Percentiles rank a stretch among this genome's conserved stretches.
phyloP scores from a whole-genome alignment of 2,329 filamentous ascomycete species.

The Thielaviopsis ethacetica region DNA sequence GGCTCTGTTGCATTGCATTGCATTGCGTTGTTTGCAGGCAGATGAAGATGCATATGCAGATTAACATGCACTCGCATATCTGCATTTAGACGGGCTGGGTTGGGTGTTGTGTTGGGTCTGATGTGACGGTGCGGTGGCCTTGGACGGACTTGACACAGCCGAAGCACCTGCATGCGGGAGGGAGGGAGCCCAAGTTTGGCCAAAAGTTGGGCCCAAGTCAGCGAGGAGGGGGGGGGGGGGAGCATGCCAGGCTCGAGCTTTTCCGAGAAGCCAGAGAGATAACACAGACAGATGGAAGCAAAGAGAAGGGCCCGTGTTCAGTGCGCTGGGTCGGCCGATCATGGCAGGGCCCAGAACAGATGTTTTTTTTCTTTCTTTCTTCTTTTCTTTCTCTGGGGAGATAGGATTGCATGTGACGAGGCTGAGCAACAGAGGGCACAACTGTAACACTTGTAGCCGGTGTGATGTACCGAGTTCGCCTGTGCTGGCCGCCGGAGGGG shows the following conservation, averaged over 20 bases:
- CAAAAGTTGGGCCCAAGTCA: background rate
- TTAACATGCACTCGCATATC: background rate
- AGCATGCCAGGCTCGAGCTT: background rate
- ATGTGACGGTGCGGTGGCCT: background rate
- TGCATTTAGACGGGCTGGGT: background rate
- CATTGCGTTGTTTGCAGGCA: background rate
- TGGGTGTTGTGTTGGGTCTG: too few species aligned
- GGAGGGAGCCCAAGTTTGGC: background rate
- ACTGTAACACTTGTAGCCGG: background rate
- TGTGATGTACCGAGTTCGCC: background rate
- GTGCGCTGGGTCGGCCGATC: background rate
- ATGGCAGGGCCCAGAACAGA: background rate
- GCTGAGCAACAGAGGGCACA: background rate
- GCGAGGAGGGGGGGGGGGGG: too few species aligned
- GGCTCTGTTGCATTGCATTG: too few species aligned
- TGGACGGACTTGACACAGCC: background rate
- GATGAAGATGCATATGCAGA: background rate
- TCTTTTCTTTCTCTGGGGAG: too few species aligned
- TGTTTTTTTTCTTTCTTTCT: too few species aligned
- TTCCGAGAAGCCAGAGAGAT: background rate
- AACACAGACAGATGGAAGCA: background rate
- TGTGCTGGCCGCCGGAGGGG: background rate
- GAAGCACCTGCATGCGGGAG: constrained; percentile 3
- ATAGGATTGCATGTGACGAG: background rate
- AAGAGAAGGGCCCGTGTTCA: background rate